Percentiles rank a stretch among this genome's conserved stretches.
Conservation (phyloP, 441 rosid genomes). For the Pelargonium fulgidum region DNA sequence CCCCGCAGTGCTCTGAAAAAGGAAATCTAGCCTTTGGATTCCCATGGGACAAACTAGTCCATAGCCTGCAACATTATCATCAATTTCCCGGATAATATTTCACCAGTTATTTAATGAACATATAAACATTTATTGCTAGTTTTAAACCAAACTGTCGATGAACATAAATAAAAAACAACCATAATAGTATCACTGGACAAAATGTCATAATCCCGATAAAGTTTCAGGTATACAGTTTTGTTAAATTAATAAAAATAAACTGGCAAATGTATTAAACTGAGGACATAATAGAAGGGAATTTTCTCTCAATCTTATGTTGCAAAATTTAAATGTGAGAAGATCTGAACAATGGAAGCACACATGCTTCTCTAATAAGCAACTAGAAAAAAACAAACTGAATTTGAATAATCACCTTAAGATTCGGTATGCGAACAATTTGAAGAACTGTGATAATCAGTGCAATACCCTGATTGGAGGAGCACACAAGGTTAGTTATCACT, state of each 20-base stretch:
- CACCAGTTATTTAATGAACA: background rate
- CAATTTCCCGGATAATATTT: background rate
- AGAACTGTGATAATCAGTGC: conserved; percentile 51
- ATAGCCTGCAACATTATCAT: conserved; percentile 6
- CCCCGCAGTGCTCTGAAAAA: background rate
- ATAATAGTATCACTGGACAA: background rate
- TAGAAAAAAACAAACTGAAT: conserved; percentile 3
- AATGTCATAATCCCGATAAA: background rate
- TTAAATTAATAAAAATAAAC: background rate
- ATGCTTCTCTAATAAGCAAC: conserved; percentile 1
- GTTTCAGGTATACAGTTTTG: background rate
- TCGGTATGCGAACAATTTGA: conserved; percentile 48
- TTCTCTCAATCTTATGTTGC: background rate
- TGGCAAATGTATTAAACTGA: background rate
- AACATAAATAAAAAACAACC: background rate
- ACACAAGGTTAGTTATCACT: conserved; percentile 4
- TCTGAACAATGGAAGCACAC: background rate
- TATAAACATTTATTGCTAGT: background rate
- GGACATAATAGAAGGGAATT: background rate
- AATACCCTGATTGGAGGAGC: conserved; percentile 34
- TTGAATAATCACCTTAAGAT: conserved; percentile 39
- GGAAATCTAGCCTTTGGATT: background rate
- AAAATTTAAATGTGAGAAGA: background rate
- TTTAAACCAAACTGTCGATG: background rate
- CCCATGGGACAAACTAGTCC: background rate